Conservation (phyloP, 2,329 filamentous ascomycete genomes). For the Davidsoniella virescens region DNA sequence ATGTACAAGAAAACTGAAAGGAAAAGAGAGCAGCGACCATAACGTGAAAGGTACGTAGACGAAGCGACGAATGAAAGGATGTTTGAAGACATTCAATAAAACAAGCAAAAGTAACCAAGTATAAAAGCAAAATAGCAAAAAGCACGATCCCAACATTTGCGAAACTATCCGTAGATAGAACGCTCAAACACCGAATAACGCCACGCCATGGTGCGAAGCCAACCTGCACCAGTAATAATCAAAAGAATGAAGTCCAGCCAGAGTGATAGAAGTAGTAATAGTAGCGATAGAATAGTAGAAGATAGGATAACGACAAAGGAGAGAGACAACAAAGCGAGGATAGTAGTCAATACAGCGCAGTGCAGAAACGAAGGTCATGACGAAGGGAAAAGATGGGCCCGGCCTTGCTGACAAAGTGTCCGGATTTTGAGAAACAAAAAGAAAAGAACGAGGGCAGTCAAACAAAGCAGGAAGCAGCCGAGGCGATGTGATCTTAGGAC, state of each 20-base stretch:
- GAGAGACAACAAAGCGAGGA: neutral
- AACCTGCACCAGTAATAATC: neutral
- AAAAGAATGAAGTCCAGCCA: neutral
- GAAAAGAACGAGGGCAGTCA: too few relatives aligned
- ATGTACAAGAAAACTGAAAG: constrained; percentile 8
- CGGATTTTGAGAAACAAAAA: too few relatives aligned
- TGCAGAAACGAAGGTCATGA: neutral
- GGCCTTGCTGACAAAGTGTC: too few relatives aligned
- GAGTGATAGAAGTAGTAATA: too few relatives aligned
- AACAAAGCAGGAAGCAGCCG: too few relatives aligned
- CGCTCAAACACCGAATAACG: too few relatives aligned
- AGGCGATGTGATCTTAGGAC: neutral
- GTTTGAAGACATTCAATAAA: neutral
- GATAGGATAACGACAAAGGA: neutral
- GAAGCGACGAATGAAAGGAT: neutral
- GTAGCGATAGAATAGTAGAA: neutral
- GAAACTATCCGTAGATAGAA: too few relatives aligned
- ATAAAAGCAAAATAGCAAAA: neutral
- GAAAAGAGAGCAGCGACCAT: neutral
- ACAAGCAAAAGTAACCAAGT: neutral
- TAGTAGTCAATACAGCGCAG: neutral
- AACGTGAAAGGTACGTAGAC: neutral
- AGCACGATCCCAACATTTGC: neutral
- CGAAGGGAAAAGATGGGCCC: neutral
- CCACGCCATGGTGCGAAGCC: too few relatives aligned